phyloP scores from a whole-genome alignment of 495 filamentous ascomycete genomes.

The Clavariopsis aquatica region DNA sequence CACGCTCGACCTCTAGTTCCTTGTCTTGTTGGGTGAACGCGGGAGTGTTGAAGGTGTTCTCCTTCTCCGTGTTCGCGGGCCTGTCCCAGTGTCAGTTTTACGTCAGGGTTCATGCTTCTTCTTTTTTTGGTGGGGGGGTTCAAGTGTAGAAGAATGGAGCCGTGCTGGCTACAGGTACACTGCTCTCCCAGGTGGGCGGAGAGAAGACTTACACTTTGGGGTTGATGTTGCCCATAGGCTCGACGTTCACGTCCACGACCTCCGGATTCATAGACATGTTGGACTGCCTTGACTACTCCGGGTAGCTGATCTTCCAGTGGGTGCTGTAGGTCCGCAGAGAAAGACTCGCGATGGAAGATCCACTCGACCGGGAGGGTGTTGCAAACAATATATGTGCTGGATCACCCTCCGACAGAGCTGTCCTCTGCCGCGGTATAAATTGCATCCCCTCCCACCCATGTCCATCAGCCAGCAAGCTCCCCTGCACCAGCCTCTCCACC shows the following conservation, averaged over 20 bases:
- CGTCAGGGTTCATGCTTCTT: not conserved
- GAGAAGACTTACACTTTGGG: constrained; percentile 32
- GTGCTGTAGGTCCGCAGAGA: constrained; percentile 6
- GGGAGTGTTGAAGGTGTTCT: constrained; percentile 30
- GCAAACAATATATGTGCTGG: not conserved
- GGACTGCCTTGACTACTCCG: constrained; percentile 14
- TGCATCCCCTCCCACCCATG: constrained; percentile 18
- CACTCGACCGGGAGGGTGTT: not conserved
- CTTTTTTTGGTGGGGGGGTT: not conserved
- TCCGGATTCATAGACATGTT: constrained; percentile 31
- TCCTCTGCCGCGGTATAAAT: constrained; percentile 11
- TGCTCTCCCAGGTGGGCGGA: no score
- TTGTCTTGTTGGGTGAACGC: constrained; percentile 18
- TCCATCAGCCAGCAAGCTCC: constrained; percentile 19
- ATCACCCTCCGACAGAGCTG: not conserved
- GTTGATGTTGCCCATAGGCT: constrained; percentile 30
- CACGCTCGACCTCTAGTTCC: constrained; percentile 18
- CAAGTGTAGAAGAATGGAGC: not conserved
- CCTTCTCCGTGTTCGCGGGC: constrained; percentile 23
- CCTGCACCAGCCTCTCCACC: not conserved
- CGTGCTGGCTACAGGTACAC: no score
- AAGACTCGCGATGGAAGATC: constrained; percentile 8
- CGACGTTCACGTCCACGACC: constrained; percentile 26
- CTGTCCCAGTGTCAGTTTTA: constrained; percentile 3
- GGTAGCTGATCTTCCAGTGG: not conserved